Evolutionary conservation across 176 grass and related monocot species (phyloP).

Genomic region (Phragmites australis): DNA sequence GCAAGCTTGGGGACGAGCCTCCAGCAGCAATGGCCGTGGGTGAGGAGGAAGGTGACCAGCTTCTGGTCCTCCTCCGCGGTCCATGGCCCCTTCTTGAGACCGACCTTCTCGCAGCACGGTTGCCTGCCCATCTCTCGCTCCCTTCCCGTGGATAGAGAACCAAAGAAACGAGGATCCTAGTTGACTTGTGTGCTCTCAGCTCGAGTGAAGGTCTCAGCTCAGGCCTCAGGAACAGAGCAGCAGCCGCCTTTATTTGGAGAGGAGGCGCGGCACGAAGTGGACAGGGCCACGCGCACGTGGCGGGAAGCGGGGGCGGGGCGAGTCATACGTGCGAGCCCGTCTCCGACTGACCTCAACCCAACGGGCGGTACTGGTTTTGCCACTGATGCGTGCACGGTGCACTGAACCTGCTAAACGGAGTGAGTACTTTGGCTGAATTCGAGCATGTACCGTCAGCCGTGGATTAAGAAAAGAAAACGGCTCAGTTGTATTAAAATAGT

Average conservation of each 20-base stretch:
- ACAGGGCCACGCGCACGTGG: slow-evolving; percentile 41
- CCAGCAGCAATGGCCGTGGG: slow-evolving; percentile 84
- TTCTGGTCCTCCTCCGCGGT: slow-evolving; percentile 86
- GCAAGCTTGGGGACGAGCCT: slow-evolving; percentile 90
- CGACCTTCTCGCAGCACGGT: slow-evolving; percentile 91
- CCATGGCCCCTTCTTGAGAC: slow-evolving; percentile 91
- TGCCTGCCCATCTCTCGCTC: slow-evolving; percentile 67
- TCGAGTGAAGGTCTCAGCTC: neutral
- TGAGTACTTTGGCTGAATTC: neutral
- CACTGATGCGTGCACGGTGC: neutral
- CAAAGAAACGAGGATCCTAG: neutral
- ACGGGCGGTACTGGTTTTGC: neutral
- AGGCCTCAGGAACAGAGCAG: neutral
- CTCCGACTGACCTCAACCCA: slow-evolving; percentile 31
- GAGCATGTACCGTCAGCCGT: neutral
- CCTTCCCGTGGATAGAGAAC: neutral
- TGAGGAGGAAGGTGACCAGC: slow-evolving; percentile 75
- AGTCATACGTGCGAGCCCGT: slow-evolving; percentile 41
- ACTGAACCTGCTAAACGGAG: neutral
- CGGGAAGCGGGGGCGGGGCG: neutral
- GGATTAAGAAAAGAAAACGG: neutral
- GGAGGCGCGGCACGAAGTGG: slow-evolving; percentile 37
- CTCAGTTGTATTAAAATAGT: neutral
- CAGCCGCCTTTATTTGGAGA: slow-evolving; percentile 13
- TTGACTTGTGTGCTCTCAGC: neutral